Conservation (phyloP, 176 grass and related monocot genomes). For the Oryza officinalis region DNA sequence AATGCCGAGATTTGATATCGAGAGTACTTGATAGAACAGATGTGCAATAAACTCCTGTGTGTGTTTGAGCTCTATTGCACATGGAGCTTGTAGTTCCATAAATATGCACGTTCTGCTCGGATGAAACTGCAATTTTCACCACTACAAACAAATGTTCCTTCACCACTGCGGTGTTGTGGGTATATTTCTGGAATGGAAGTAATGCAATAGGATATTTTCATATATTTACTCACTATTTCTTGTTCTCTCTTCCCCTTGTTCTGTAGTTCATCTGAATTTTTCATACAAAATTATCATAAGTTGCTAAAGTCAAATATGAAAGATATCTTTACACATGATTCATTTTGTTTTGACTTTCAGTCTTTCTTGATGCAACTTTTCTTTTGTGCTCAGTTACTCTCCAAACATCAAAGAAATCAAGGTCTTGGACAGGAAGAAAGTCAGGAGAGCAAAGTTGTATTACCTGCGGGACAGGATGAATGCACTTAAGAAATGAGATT, state of each 20-base stretch:
- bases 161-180: background rate
- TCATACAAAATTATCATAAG: background rate
- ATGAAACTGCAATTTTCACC: background rate
- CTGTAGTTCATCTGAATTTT: background rate
- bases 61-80: background rate
- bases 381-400: conserved; percentile 51
- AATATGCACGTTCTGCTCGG: background rate
- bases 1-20: background rate
- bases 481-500: conserved; percentile 64
- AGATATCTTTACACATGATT: background rate
- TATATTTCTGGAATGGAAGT: background rate
- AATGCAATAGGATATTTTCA: background rate
- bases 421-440: conserved; percentile 86
- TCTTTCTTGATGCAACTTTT: conserved; percentile 24
- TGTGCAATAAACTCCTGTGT: background rate
- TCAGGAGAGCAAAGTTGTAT: conserved; percentile 87
- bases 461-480: conserved; percentile 97
- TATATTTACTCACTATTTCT: background rate
- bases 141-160: background rate
- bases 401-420: conserved; percentile 92
- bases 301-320: background rate
- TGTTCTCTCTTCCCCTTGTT: background rate
- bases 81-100: conserved; percentile 12
- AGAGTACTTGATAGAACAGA: background rate
- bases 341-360: background rate